Evolutionary conservation across 495 filamentous ascomycete genomes (phyloP).

Genomic region (Trichoderma asperelloides): DNA sequence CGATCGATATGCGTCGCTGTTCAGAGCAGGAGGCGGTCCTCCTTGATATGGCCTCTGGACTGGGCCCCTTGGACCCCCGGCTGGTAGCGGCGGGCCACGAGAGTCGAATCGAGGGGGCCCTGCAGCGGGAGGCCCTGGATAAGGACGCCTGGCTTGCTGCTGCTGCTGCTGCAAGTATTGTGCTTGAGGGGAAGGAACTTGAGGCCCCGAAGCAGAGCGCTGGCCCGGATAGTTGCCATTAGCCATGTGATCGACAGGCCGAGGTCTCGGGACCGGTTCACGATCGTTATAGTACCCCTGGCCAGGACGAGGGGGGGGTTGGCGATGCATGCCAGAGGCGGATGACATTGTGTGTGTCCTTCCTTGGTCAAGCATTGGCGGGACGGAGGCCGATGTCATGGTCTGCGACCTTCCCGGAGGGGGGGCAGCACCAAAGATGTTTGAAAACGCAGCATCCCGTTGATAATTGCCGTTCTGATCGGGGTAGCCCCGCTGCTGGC

Average conservation of each 20-base stretch:
- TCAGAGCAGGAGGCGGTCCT: conserved; percentile 58
- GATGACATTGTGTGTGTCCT: conserved; percentile 86
- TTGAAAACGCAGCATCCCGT: conserved; percentile 89
- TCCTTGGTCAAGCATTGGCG: conserved; percentile 40
- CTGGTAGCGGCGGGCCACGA: conserved; percentile 38
- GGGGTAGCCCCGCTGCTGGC: conserved; percentile 48
- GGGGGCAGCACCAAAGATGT: conserved; percentile 87
- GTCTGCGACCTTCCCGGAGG: conserved; percentile 82
- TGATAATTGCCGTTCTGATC: conserved; percentile 57
- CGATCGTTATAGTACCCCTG: conserved; percentile 23
- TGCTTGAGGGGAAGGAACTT: conserved; percentile 29
- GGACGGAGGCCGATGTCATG: conserved; percentile 60
- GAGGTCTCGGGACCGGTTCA: conserved; percentile 21
- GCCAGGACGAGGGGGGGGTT: conserved; percentile 52
- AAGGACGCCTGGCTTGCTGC: conserved; percentile 31
- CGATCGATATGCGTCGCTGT: conserved; percentile 77
- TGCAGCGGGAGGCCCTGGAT: conserved; percentile 42
- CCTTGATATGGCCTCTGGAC: conserved; percentile 46
- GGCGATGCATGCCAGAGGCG: conserved; percentile 51
- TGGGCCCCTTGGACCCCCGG: conserved; percentile 48
- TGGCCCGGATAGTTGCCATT: conserved; percentile 51
- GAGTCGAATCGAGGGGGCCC: conserved; percentile 27
- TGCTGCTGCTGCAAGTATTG: conserved; percentile 26
- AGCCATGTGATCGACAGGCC: conserved; percentile 34
- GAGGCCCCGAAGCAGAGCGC: conserved; percentile 36